Percentiles rank a stretch among this genome's conserved stretches.
Evolutionary conservation across 805 yeast genomes (phyloP).

Genomic region (Vanderwaltozyma verrucispora): DNA sequence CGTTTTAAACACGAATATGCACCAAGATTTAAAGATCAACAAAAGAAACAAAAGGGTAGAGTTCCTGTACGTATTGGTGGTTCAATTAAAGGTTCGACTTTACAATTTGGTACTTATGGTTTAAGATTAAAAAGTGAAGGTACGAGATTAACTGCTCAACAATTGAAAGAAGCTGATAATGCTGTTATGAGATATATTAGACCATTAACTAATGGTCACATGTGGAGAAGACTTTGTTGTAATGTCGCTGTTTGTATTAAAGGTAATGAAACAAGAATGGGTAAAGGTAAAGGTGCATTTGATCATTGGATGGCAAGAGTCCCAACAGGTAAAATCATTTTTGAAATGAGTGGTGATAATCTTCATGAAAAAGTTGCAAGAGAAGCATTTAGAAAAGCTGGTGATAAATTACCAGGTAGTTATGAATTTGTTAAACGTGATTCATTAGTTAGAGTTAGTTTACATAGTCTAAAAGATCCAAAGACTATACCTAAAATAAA

Average conservation of each 20-base stretch:
- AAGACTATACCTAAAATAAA: constrained; percentile 34
- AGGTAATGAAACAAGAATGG: constrained; percentile 99
- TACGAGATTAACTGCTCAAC: constrained; percentile 72
- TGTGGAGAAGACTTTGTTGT: constrained; percentile 74
- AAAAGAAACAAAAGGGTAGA: constrained; percentile 84
- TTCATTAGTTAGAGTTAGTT: constrained; percentile 62
- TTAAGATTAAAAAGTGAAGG: constrained; percentile 86
- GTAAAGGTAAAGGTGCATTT: constrained; percentile 97
- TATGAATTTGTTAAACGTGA: constrained; percentile 70
- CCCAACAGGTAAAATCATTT: constrained; percentile 87
- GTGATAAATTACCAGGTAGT: constrained; percentile 84
- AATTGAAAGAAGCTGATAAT: constrained; percentile 82
- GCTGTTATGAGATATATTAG: constrained; percentile 77
- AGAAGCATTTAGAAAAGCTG: constrained; percentile 83
- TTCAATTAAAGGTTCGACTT: constrained; percentile 74
- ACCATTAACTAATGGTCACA: constrained; percentile 49
- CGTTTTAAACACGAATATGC: constrained; percentile 60
- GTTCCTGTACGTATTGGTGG: constrained; percentile 94
- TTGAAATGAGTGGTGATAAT: constrained; percentile 66
- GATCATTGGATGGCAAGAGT: constrained; percentile 96
- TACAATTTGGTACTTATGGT: constrained; percentile 77
- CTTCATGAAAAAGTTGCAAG: constrained; percentile 85
- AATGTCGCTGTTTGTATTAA: constrained; percentile 87
- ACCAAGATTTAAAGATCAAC: constrained; percentile 52
- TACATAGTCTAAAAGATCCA: constrained; percentile 39